Conservation (phyloP, 352 stramenopile genomes). For the Phytophthora vignae region DNA sequence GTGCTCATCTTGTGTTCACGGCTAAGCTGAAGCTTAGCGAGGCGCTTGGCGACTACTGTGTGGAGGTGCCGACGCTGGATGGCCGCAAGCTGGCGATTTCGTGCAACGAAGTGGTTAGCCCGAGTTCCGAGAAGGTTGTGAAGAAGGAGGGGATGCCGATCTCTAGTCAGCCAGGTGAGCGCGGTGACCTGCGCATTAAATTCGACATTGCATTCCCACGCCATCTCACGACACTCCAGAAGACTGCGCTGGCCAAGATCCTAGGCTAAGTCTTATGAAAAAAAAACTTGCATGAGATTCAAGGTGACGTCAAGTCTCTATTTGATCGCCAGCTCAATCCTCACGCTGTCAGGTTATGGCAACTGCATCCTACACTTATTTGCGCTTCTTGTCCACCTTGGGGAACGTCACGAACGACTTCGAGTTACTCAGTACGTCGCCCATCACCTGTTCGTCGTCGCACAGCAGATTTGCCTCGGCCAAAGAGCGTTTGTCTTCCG, state of each 20-base stretch:
- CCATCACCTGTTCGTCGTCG: slow-evolving; percentile 43
- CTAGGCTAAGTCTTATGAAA: slow-evolving; percentile 48
- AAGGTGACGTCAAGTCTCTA: background rate
- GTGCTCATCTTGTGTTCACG: slow-evolving; percentile 93
- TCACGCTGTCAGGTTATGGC: background rate
- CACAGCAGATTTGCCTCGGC: slow-evolving; percentile 57
- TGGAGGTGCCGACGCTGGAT: slow-evolving; percentile 96
- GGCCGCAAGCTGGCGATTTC: slow-evolving; percentile 93
- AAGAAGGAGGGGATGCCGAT: slow-evolving; percentile 97
- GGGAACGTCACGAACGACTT: slow-evolving; percentile 77
- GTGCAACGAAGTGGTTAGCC: slow-evolving; percentile 93
- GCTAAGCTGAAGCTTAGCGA: slow-evolving; percentile 96
- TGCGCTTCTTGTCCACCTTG: slow-evolving; percentile 52
- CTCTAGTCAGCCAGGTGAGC: slow-evolving; percentile 54
- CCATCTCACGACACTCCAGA: slow-evolving; percentile 93
- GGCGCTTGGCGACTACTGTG: slow-evolving; percentile 94
- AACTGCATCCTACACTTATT: background rate
- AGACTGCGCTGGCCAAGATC: slow-evolving; percentile 86
- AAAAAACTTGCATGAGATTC: background rate
- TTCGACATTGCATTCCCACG: slow-evolving; percentile 97
- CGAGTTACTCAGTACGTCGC: slow-evolving; percentile 51
- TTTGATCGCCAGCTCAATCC: background rate
- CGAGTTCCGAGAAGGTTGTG: slow-evolving; percentile 91
- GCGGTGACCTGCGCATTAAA: slow-evolving; percentile 95
- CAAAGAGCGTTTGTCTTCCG: slow-evolving; percentile 56